Percentiles rank a stretch among this genome's conserved stretches.
These are phyloP conservation scores for Paecilomyces fulvus DNA, from an alignment of 2,329 filamentous ascomycete species.

Conservation along the genomic window DNA sequence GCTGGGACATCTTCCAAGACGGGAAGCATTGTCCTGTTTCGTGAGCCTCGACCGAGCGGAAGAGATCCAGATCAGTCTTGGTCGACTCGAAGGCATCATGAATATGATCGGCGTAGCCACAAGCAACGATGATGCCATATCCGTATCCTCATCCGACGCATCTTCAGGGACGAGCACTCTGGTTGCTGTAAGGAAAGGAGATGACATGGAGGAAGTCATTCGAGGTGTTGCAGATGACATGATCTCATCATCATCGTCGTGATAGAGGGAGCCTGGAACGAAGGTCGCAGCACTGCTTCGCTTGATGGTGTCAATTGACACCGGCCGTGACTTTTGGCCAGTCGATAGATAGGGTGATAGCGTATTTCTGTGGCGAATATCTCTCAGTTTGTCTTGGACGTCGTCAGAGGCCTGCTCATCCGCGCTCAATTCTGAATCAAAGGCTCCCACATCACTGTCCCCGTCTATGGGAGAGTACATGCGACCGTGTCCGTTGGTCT, in stretches of 20 bases:
- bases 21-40: neutral
- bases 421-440: constrained; percentile 23
- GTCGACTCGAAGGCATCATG: constrained; percentile 21
- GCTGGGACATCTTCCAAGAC: neutral
- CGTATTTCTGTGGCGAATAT: constrained; percentile 7
- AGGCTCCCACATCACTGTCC: constrained; percentile 11
- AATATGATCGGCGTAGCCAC: constrained; percentile 25
- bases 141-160: constrained; percentile 20
- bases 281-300: constrained; percentile 24
- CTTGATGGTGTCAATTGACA: constrained; percentile 29
- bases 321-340: constrained; percentile 20
- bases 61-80: constrained; percentile 24
- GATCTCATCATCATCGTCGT: constrained; percentile 21
- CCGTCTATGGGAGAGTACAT: constrained; percentile 24
- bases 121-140: constrained; percentile 12
- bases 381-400: constrained; percentile 14
- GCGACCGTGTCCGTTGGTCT: constrained; percentile 22
- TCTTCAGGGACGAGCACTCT: constrained; percentile 20
- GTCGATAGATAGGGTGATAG: constrained; percentile 8
- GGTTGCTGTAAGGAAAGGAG: constrained; percentile 22
- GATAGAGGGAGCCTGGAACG: constrained; percentile 17
- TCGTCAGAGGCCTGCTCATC: constrained; percentile 19
- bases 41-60: constrained; percentile 4
- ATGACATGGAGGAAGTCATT: constrained; percentile 16
- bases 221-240: constrained; percentile 25